Conservation (phyloP, 2,329 filamentous ascomycete species). For the Talaromyces sp. region DNA sequence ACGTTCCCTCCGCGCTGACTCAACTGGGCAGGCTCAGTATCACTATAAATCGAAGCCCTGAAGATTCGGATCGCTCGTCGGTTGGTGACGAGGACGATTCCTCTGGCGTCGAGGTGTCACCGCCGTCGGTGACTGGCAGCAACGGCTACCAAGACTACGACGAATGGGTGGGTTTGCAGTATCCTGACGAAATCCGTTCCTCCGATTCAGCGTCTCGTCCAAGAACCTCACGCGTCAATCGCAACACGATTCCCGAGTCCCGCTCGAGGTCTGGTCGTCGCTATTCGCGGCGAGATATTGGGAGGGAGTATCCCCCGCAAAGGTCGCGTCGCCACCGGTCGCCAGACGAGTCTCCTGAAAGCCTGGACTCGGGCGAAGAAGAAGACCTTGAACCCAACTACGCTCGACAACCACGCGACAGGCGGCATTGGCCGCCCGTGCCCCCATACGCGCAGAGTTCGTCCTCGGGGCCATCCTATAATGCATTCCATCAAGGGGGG, state of each 20-base stretch:
- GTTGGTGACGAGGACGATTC: constrained; percentile 38
- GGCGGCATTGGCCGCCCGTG: constrained; percentile 26
- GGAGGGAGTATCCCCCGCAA: constrained; percentile 19
- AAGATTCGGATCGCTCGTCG: constrained; percentile 35
- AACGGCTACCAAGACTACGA: constrained; percentile 32
- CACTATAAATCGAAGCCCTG: constrained; percentile 34
- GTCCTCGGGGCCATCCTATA: constrained; percentile 36
- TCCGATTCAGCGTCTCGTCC: constrained; percentile 43
- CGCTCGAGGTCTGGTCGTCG: constrained; percentile 33
- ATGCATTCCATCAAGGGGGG: constrained; percentile 25
- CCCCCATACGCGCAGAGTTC: constrained; percentile 34
- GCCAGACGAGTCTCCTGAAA: constrained; percentile 53
- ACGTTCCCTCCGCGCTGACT: constrained; percentile 4
- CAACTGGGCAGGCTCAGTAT: constrained; percentile 36
- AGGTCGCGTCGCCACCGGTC: constrained; percentile 40
- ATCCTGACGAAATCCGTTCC: constrained; percentile 43
- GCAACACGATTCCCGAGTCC: constrained; percentile 30
- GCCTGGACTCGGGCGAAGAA: constrained; percentile 60
- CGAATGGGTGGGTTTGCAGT: constrained; percentile 35
- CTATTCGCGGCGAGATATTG: constrained; percentile 30
- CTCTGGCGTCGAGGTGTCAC: constrained; percentile 40
- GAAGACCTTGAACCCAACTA: constrained; percentile 50
- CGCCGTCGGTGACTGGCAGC: constrained; percentile 33
- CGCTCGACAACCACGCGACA: constrained; percentile 32
- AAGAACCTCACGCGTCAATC: constrained; percentile 34